Conservation (phyloP, 73 alveolate genomes). For the Symbiodinium natans region DNA sequence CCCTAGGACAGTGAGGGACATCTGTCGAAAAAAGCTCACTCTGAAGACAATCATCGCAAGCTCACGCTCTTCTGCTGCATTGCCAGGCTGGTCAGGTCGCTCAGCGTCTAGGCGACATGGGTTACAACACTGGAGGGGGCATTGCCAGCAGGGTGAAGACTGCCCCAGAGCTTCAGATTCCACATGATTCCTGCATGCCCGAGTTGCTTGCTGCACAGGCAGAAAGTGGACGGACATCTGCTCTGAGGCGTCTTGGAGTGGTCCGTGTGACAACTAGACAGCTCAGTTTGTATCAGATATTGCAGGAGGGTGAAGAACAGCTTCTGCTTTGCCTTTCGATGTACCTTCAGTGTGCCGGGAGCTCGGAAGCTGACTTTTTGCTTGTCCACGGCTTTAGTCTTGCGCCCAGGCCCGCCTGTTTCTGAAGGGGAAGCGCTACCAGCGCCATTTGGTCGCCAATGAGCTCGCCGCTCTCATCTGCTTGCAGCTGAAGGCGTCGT, state of each 20-base stretch:
- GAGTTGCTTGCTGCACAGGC: background rate
- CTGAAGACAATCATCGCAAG: too few relatives aligned
- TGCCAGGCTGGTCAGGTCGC: constrained; percentile 77
- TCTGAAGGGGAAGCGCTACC: constrained; percentile 56
- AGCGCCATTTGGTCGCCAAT: constrained; percentile 73
- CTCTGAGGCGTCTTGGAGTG: constrained; percentile 23
- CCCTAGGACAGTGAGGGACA: too few relatives aligned
- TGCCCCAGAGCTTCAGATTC: background rate
- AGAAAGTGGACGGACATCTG: constrained; percentile 82
- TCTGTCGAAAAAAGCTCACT: too few relatives aligned
- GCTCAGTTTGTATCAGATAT: background rate
- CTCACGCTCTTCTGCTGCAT: too few relatives aligned
- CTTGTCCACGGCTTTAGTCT: background rate
- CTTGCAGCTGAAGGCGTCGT: constrained; percentile 48
- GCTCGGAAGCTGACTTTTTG: background rate
- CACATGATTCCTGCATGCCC: background rate
- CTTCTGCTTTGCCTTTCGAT: constrained; percentile 79
- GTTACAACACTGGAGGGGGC: background rate
- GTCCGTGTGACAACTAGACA: background rate
- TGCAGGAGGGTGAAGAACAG: constrained; percentile 66
- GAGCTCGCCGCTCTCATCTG: constrained; percentile 81
- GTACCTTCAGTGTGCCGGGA: constrained; percentile 46
- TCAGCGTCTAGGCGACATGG: constrained; percentile 39
- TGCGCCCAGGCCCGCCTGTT: constrained; percentile 33
- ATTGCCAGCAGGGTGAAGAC: too few relatives aligned